Conservation (phyloP, 805 yeast genomes). For the Hermanozyma aechmeae region DNA sequence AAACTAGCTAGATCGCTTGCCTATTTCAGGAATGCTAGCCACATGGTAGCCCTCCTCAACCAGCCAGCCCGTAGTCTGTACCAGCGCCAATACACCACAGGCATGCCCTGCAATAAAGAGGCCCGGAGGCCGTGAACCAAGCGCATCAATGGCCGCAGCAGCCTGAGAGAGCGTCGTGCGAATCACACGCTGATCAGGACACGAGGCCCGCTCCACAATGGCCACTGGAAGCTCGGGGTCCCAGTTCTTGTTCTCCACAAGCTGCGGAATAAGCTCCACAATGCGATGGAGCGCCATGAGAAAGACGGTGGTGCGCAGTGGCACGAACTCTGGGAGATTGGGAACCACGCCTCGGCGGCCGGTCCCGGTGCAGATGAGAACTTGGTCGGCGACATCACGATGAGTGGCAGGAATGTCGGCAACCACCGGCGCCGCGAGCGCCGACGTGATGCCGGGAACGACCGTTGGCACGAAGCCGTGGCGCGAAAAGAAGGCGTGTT, state of each 20-base stretch:
- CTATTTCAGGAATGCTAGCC: neutral
- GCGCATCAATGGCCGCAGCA: constrained; percentile 61
- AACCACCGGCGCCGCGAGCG: constrained; percentile 77
- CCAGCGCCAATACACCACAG: constrained; percentile 43
- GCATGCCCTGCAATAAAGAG: constrained; percentile 73
- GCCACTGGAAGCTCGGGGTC: constrained; percentile 66
- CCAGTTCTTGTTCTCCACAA: constrained; percentile 48
- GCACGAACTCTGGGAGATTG: constrained; percentile 61
- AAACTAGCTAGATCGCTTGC: no score
- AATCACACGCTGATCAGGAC: constrained; percentile 85
- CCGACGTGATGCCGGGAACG: constrained; percentile 83
- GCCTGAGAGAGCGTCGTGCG: constrained; percentile 62
- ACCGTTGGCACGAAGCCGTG: constrained; percentile 69
- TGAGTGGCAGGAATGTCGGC: constrained; percentile 88
- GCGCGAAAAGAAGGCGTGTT: constrained; percentile 54
- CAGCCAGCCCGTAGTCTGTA: constrained; percentile 23
- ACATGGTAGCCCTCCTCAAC: constrained; percentile 38
- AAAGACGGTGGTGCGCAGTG: constrained; percentile 73
- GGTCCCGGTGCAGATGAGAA: constrained; percentile 88
- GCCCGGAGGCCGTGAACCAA: constrained; percentile 92
- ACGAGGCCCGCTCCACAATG: constrained; percentile 82
- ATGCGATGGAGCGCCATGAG: constrained; percentile 84
- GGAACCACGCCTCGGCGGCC: constrained; percentile 84
- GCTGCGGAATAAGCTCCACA: constrained; percentile 41
- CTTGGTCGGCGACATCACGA: constrained; percentile 86